Evolutionary conservation across 345 rosid genomes (phyloP).

Genomic region (Sonneratia alba): DNA sequence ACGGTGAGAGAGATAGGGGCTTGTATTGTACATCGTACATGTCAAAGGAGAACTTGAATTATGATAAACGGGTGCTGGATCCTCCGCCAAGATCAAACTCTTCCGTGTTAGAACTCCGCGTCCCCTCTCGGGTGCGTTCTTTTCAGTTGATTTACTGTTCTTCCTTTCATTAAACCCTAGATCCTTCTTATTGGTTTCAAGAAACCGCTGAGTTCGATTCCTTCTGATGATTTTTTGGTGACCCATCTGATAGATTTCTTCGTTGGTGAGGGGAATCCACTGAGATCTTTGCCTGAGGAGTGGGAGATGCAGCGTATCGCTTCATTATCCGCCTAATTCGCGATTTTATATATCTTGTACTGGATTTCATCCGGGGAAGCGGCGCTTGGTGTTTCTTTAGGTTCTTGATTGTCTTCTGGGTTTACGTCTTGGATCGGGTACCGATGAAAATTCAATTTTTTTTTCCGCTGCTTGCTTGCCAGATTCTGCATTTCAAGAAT

Average conservation of each 20-base stretch:
- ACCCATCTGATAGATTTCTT: background rate
- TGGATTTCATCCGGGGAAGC: constrained; percentile 14
- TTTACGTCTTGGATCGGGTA: constrained; percentile 24
- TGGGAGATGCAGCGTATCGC: background rate
- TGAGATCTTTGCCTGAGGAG: background rate
- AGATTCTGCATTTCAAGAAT: constrained; percentile 5
- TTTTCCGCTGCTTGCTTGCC: constrained; percentile 14
- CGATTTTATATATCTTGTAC: background rate
- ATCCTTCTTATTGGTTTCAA: background rate
- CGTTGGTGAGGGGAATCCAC: background rate
- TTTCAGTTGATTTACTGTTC: background rate
- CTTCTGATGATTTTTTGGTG: background rate
- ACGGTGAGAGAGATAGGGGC: constrained; percentile 1
- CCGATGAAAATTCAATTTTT: constrained; percentile 18
- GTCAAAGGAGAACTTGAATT: background rate
- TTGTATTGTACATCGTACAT: background rate
- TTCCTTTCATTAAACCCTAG: constrained; percentile 4
- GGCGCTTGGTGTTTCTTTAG: constrained; percentile 12
- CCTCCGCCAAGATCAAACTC: background rate
- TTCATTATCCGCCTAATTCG: no score
- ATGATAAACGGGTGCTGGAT: background rate
- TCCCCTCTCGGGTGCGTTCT: constrained; percentile 7
- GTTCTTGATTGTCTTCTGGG: constrained; percentile 17
- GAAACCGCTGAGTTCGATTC: background rate
- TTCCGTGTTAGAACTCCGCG: background rate